A percentile compares a stretch with the other conserved stretches of the same genome.
These are phyloP conservation scores for Triticum dicoccoides DNA, from an alignment of 176 grass and related monocot species.

Conservation along the genomic window DNA sequence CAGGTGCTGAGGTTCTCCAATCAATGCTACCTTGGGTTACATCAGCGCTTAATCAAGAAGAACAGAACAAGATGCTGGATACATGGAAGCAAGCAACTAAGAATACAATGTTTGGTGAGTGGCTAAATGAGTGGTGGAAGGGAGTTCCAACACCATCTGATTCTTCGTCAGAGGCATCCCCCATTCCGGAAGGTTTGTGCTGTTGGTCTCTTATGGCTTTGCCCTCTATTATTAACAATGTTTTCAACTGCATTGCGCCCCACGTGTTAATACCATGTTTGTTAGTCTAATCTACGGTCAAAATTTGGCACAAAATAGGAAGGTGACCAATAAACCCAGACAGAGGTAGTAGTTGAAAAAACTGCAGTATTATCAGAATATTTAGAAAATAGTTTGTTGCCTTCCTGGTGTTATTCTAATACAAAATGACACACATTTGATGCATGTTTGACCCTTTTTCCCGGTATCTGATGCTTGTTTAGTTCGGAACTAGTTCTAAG, in stretches of 20 bases:
- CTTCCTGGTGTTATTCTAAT: background rate
- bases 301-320: no score
- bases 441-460: background rate
- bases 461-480: background rate
- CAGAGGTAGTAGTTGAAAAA: no score
- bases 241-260: background rate
- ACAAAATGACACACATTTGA: background rate
- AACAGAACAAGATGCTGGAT: constrained; percentile 96
- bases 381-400: background rate
- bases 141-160: constrained; percentile 54
- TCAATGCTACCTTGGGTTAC: constrained; percentile 99
- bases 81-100: constrained; percentile 93
- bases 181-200: constrained; percentile 52
- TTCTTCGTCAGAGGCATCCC: constrained; percentile 40
- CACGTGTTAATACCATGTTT: constrained; percentile 19
- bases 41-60: constrained; percentile 81
- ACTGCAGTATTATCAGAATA: no score
- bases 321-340: no score
- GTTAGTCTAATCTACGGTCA: background rate
- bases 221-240: background rate
- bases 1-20: constrained; percentile 94
- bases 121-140: constrained; percentile 99
- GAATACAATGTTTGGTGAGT: constrained; percentile 98
- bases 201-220: constrained; percentile 26
- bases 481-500: constrained; percentile 3